Conservation (phyloP, 352 stramenopile genomes). For the Phytophthora kernoviae region DNA sequence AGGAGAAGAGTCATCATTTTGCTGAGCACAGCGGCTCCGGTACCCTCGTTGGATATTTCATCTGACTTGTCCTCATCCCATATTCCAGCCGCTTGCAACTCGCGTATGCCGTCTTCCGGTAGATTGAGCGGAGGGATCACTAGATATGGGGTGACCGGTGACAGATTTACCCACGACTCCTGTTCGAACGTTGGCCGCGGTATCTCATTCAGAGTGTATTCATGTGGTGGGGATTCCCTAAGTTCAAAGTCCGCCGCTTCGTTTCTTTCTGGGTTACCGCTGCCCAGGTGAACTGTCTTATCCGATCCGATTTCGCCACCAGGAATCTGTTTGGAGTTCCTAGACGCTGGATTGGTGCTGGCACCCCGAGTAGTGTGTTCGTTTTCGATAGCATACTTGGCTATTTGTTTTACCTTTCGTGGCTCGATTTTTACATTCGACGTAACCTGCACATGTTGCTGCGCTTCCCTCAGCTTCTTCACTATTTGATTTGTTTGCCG, state of each 20-base stretch:
- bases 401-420: not conserved
- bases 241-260: not conserved
- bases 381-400: not conserved
- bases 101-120: not conserved
- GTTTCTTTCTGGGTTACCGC: conserved; percentile 16
- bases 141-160: conserved; percentile 1
- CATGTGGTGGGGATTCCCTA: not conserved
- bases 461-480: conserved; percentile 18
- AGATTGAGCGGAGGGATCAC: conserved; percentile 27
- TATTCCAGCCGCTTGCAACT: not conserved
- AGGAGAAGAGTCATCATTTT: not conserved
- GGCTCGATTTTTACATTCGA: not conserved
- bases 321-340: not conserved
- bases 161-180: conserved; percentile 1
- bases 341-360: conserved; percentile 7
- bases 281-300: not conserved
- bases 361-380: not conserved
- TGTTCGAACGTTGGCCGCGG: not conserved
- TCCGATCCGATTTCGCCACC: not conserved
- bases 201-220: not conserved
- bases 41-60: not conserved
- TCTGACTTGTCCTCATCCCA: conserved; percentile 15
- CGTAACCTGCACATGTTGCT: conserved; percentile 5
- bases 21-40: not conserved
- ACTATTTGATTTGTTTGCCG: conserved; percentile 12